phyloP scores from a whole-genome alignment of 768 basidiomycete species.

The Auriscalpium microsporum region DNA sequence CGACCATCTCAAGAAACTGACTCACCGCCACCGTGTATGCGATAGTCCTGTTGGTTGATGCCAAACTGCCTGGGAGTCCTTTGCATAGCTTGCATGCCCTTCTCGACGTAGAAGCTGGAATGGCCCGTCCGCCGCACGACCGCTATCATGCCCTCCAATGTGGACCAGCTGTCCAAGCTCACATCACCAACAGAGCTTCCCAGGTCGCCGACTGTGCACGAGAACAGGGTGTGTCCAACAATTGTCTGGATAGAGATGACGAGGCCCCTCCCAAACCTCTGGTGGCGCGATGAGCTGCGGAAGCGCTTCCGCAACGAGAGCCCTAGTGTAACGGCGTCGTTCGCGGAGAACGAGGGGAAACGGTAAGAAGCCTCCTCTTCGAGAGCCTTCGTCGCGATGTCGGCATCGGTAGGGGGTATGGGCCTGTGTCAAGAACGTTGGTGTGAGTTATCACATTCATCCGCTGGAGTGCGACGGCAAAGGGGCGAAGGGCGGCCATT shows the following conservation, averaged over 20 bases:
- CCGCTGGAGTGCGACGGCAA: no score
- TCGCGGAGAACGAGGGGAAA: conserved; percentile 65
- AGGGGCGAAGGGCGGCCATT: no score
- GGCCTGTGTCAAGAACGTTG: conserved; percentile 33
- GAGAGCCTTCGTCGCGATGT: conserved; percentile 64
- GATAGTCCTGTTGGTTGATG: conserved; percentile 46
- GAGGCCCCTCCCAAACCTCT: conserved; percentile 64
- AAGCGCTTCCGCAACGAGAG: conserved; percentile 81
- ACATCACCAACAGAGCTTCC: conserved; percentile 64
- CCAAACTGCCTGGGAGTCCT: conserved; percentile 69
- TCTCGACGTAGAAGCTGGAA: conserved; percentile 80
- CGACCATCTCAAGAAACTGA: conserved; percentile 8
- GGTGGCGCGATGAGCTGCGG: conserved; percentile 58
- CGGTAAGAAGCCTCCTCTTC: conserved; percentile 62
- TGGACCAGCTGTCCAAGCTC: conserved; percentile 73
- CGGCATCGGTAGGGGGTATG: conserved; percentile 60
- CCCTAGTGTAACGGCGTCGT: conserved; percentile 73
- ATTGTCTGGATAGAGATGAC: conserved; percentile 75
- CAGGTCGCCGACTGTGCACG: conserved; percentile 78
- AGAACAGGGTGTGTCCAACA: conserved; percentile 69
- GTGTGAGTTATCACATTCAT: not conserved
- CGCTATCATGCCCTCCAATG: conserved; percentile 70
- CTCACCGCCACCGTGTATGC: conserved; percentile 73
- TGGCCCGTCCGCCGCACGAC: conserved; percentile 77
- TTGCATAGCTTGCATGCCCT: conserved; percentile 78